Evolutionary conservation across 805 yeast genomes (phyloP).

Genomic region (Pichia cabralensis): DNA sequence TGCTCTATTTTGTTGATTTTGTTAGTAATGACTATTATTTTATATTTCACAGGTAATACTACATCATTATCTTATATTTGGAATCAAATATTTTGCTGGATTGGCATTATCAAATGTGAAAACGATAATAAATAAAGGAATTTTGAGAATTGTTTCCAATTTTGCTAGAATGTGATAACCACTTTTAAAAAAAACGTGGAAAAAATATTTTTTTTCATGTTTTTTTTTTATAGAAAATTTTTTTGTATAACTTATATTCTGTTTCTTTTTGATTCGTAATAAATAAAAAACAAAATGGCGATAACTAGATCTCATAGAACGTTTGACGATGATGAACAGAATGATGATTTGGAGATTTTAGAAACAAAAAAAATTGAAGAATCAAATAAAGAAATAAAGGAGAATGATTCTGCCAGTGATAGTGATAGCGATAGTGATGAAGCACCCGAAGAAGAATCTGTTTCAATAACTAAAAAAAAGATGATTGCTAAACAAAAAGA

Average conservation of each 20-base stretch:
- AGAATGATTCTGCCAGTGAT: constrained; percentile 12
- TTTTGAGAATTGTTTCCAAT: no score
- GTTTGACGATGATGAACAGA: constrained; percentile 10
- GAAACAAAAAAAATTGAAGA: background rate
- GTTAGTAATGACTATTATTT: constrained; percentile 7
- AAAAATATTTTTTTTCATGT: background rate
- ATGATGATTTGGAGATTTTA: no score
- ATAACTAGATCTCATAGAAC: constrained; percentile 10
- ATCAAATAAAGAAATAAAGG: constrained; percentile 1
- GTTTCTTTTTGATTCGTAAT: background rate
- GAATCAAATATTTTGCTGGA: constrained; percentile 14
- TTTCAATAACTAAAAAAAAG: constrained; percentile 11
- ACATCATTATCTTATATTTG: constrained; percentile 11
- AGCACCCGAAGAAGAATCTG: constrained; percentile 41
- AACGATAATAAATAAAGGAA: no score
- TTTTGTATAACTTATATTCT: background rate
- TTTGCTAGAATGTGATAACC: no score
- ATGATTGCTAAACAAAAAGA: constrained; percentile 16
- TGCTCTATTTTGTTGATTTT: constrained; percentile 1
- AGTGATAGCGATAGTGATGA: constrained; percentile 29
- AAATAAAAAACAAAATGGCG: background rate
- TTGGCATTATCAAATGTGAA: constrained; percentile 13
- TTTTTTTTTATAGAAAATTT: background rate
- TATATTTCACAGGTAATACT: constrained; percentile 11
- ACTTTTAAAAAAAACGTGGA: background rate